Conservation (phyloP, 352 stramenopile species). For the Phytophthora parvispora region DNA sequence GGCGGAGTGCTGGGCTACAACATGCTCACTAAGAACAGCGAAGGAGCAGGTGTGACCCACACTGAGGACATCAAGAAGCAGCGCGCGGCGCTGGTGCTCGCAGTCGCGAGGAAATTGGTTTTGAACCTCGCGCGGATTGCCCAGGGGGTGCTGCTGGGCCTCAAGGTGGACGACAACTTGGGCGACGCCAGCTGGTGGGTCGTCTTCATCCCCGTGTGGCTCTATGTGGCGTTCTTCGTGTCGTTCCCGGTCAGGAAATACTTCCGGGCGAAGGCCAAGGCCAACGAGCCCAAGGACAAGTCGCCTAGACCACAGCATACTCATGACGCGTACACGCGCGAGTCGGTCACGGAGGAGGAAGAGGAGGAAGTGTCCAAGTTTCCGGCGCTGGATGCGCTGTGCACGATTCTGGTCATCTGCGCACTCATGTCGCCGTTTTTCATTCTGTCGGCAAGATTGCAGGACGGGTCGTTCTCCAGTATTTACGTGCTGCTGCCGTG, state of each 20-base stretch:
- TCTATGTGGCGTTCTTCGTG: slow-evolving; percentile 75
- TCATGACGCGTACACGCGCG: slow-evolving; percentile 81
- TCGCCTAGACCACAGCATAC: slow-evolving; percentile 50
- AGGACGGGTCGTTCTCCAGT: slow-evolving; percentile 76
- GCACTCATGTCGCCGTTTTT: slow-evolving; percentile 82
- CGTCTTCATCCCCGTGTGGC: slow-evolving; percentile 84
- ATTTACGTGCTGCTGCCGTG: slow-evolving; percentile 87
- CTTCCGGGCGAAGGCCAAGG: slow-evolving; percentile 53
- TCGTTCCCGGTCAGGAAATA: slow-evolving; percentile 67
- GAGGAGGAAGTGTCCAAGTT: slow-evolving; percentile 67
- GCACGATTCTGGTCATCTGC: slow-evolving; percentile 61
- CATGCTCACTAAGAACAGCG: slow-evolving; percentile 79
- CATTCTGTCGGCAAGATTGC: slow-evolving; percentile 79
- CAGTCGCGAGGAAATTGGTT: slow-evolving; percentile 50
- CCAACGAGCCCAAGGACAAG: slow-evolving; percentile 38
- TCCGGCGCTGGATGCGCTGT: slow-evolving; percentile 63
- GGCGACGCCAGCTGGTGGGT: slow-evolving; percentile 79
- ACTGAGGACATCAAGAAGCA: slow-evolving; percentile 81
- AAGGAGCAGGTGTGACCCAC: slow-evolving; percentile 73
- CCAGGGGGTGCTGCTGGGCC: slow-evolving; percentile 68
- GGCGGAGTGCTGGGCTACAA: slow-evolving; percentile 69
- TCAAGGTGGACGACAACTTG: slow-evolving; percentile 76
- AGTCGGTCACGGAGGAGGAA: slow-evolving; percentile 71
- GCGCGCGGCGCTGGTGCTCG: slow-evolving; percentile 47
- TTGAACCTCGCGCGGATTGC: slow-evolving; percentile 64